Conservation (phyloP, 169 alveolate species). For the Amoebophrya sp. region DNA sequence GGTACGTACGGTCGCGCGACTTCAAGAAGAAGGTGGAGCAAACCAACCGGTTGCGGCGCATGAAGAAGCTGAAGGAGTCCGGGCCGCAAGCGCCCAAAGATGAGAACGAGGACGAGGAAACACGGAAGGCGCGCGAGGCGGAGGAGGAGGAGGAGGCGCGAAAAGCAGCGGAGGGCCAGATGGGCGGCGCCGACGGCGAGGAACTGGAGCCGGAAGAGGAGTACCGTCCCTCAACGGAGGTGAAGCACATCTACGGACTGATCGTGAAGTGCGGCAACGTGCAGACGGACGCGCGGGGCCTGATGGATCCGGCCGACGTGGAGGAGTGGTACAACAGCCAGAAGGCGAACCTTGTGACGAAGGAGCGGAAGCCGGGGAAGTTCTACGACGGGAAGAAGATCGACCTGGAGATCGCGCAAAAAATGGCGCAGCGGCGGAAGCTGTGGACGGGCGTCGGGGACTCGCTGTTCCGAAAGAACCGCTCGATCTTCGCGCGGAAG, state of each 20-base stretch:
- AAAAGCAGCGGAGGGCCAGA: too few species aligned
- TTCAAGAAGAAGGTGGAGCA: background rate
- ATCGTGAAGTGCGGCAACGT: background rate
- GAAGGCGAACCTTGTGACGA: background rate
- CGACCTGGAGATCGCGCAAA: background rate
- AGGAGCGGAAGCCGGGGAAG: background rate
- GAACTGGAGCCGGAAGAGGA: background rate
- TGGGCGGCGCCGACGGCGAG: too few species aligned
- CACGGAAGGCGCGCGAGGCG: background rate
- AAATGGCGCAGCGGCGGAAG: background rate
- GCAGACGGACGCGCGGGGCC: background rate
- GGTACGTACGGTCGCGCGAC: background rate
- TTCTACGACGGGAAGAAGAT: background rate
- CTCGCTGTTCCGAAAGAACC: background rate
- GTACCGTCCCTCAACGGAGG: background rate
- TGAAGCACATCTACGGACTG: background rate
- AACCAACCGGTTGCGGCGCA: background rate
- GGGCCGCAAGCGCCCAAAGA: background rate
- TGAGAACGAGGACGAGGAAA: background rate
- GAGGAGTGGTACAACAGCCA: background rate
- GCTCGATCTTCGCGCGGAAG: background rate
- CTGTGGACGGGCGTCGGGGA: background rate
- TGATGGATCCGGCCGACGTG: background rate
- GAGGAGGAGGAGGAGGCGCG: background rate
- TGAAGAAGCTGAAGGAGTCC: background rate